Evolutionary conservation across 768 basidiomycete genomes (phyloP), one percentile per base, ranked within the genome.

Genomic region (Lentinus tigrinus): DNA sequence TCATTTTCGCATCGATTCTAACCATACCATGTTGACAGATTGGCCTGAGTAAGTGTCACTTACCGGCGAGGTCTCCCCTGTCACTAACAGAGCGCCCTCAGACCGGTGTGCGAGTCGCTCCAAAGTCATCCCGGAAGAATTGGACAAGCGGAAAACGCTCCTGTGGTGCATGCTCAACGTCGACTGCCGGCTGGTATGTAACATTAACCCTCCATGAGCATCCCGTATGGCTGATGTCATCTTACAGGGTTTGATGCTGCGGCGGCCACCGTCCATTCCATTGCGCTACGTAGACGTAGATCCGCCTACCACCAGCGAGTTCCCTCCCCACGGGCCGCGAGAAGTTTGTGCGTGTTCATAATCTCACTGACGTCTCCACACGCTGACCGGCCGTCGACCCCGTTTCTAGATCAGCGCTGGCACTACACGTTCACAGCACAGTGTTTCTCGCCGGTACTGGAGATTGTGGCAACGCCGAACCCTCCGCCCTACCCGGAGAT

Each of bases 111-210:
- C 80, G 39, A 81, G 84, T 47, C 78, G 85, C 65, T 71, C 81
- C 60, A 86, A 86, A 67, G 76, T 83, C 44, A 84, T 88, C 34
- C 88, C 87, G 44, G 87, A 89, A 68, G 88, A 88, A 67, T 78
- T 85, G 40, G 87, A 89, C 65, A 83, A 82, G 63, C 84, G 87
- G 47, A 77, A 84, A 46, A 81, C 83, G 49, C 78, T 89, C 44
- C 86, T 89, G 68, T 90, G 88, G 88, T 87, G 89, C 69, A 74
- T 89, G 63, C 76, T 89, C 52, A 85, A 85, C 67, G 73, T 89
- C 70, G 88, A 90, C 65, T 73, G 75, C 47, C 85, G 85, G 57
- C 77, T 87, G 42, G 86, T 89, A 79, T 76, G 87, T 63, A 34
- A 58, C 61, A 36, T 21, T 19, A 27, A 68, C 23, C 58, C 36